Conservation (phyloP, 164 flowering plant genomes). For the Nelumbo lutea region DNA sequence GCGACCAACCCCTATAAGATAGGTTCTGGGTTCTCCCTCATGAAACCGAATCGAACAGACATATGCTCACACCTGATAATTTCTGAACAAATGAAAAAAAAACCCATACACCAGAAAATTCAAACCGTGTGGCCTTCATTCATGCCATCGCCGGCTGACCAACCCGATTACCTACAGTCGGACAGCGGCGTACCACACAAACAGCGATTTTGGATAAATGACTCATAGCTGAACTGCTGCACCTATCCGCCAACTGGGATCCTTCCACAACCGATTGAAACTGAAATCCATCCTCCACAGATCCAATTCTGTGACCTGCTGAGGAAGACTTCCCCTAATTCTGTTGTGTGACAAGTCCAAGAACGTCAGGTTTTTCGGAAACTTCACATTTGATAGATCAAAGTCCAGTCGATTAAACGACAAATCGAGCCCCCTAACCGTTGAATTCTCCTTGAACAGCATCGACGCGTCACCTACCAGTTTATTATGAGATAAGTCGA, state of each 20-base stretch:
- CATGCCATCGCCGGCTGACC: too few species aligned
- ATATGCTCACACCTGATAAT: too few species aligned
- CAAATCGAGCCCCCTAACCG: constrained; percentile 24
- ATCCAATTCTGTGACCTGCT: constrained; percentile 8
- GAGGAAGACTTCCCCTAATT: constrained; percentile 45
- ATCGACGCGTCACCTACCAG: constrained; percentile 35
- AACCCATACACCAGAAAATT: too few species aligned
- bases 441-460: constrained; percentile 40
- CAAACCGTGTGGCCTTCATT: too few species aligned
- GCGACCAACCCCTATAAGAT: too few species aligned
- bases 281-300: constrained; percentile 28
- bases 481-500: constrained; percentile 54
- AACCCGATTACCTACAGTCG: background rate
- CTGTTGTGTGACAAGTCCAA: constrained; percentile 49
- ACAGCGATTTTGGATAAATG: constrained; percentile 12
- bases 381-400: constrained; percentile 43
- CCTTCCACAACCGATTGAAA: constrained; percentile 26
- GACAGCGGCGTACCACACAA: constrained; percentile 13
- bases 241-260: constrained; percentile 29
- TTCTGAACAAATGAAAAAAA: too few species aligned
- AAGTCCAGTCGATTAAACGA: constrained; percentile 54
- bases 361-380: constrained; percentile 28
- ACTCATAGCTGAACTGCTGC: constrained; percentile 6
- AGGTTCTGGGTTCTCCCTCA: too few species aligned
- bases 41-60: too few species aligned